Evolutionary conservation across 805 yeast genomes (phyloP).

Genomic region (Metahyphopichia silvanorum): DNA sequence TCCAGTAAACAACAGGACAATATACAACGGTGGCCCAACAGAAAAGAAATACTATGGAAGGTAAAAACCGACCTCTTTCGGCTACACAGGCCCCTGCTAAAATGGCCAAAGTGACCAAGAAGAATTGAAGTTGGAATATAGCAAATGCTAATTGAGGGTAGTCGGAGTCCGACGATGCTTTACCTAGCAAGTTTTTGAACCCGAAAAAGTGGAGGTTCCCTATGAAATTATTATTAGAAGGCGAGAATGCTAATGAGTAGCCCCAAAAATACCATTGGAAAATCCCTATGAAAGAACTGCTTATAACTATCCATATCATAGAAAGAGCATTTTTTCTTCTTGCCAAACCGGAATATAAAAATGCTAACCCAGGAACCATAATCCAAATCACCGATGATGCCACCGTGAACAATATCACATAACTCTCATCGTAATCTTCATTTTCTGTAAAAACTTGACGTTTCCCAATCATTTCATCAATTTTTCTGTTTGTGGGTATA

Average conservation of each 20-base stretch:
- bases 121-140: conserved; percentile 84
- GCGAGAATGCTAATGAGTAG: conserved; percentile 85
- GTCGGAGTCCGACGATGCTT: conserved; percentile 30
- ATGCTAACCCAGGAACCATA: conserved; percentile 95
- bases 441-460: conserved; percentile 35
- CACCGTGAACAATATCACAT: conserved; percentile 44
- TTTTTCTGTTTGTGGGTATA: conserved; percentile 29
- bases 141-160: conserved; percentile 88
- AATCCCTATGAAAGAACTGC: conserved; percentile 68
- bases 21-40: conserved; percentile 90
- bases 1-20: conserved; percentile 94
- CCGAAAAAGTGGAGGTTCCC: conserved; percentile 87
- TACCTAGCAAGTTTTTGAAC: conserved; percentile 64
- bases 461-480: conserved; percentile 21
- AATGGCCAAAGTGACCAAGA: conserved; percentile 89
- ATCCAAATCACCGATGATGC: conserved; percentile 75
- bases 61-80: conserved; percentile 87
- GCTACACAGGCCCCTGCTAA: conserved; percentile 84
- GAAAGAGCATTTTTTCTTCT: conserved; percentile 87
- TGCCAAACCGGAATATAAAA: conserved; percentile 87
- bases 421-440: conserved; percentile 24
- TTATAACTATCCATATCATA: conserved; percentile 75
- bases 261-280: conserved; percentile 99
- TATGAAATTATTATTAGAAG: conserved; percentile 79
- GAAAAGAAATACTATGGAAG: conserved; percentile 78